A percentile compares a stretch with the other conserved stretches of the same genome.
These are phyloP conservation scores for Pelargonium cotyledonis DNA, from an alignment of 441 rosid genomes.

Conservation along the genomic window DNA sequence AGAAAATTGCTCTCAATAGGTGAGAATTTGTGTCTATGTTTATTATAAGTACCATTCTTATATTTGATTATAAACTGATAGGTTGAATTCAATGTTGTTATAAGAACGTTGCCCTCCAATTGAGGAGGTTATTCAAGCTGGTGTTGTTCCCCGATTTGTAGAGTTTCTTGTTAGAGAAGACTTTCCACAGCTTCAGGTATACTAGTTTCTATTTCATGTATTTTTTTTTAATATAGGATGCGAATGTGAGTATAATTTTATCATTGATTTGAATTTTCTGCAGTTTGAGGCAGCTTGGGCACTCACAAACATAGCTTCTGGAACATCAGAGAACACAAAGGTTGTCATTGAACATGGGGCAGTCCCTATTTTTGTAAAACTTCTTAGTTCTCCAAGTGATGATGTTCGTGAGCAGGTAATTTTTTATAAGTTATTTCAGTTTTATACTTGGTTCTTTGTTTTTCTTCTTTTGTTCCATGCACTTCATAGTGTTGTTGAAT, in stretches of 20 bases:
- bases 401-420: conserved; percentile 87
- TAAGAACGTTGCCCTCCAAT: conserved; percentile 85
- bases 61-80: not conserved
- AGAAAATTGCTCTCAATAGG: conserved; percentile 77
- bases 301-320: conserved; percentile 73
- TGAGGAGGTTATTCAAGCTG: conserved; percentile 70
- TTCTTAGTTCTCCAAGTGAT: conserved; percentile 77
- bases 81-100: not conserved
- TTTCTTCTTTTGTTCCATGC: too few species aligned
- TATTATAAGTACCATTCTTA: not conserved
- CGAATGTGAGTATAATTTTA: not conserved
- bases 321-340: conserved; percentile 77
- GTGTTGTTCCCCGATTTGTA: conserved; percentile 81
- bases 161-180: conserved; percentile 77
- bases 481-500: too few species aligned
- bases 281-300: conserved; percentile 93
- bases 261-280: not conserved
- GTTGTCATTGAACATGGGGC: conserved; percentile 78
- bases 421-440: too few species aligned
- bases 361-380: conserved; percentile 74
- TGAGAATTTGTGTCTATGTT: conserved; percentile 18
- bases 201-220: not conserved
- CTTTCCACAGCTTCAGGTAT: conserved; percentile 75
- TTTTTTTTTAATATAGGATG: not conserved
- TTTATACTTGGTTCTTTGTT: too few species aligned